phyloP scores from a whole-genome alignment of 495 filamentous ascomycete species.

The Aspergillus cavernicola region DNA sequence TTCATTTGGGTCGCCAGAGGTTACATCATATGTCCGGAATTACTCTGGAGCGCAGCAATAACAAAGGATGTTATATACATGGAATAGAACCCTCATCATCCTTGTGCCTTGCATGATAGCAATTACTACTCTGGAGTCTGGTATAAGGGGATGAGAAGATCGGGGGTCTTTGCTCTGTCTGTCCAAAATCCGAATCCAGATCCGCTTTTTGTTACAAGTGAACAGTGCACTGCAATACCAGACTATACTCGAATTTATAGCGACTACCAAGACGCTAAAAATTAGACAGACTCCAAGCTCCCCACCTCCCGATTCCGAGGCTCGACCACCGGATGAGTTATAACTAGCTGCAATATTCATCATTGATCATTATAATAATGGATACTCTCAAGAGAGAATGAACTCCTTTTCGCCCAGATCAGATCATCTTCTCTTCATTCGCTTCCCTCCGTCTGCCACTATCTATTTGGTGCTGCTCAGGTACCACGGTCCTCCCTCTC shows the following conservation, averaged over 20 bases:
- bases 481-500: slow-evolving; percentile 2
- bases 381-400: too few relatives aligned
- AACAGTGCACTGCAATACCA: too few relatives aligned
- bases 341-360: background rate
- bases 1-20: too few relatives aligned
- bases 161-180: background rate
- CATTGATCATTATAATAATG: too few relatives aligned
- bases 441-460: too few relatives aligned
- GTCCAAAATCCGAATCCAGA: background rate
- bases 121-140: too few relatives aligned
- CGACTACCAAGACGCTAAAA: background rate
- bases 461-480: too few relatives aligned
- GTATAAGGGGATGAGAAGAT: too few relatives aligned
- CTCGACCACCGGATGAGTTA: slow-evolving; percentile 14
- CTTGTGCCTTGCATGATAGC: slow-evolving; percentile 13
- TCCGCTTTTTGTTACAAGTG: background rate
- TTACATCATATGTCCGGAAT: too few relatives aligned
- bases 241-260: too few relatives aligned
- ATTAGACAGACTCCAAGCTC: slow-evolving; percentile 13
- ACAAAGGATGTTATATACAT: background rate
- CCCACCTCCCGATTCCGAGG: slow-evolving; percentile 26
- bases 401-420: too few relatives aligned
- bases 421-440: too few relatives aligned
- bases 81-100: background rate
- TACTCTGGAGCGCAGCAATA: background rate